Base-by-base conservation (phyloP, 176 grass and related monocot species). In the Oryza meyeriana region DNA sequence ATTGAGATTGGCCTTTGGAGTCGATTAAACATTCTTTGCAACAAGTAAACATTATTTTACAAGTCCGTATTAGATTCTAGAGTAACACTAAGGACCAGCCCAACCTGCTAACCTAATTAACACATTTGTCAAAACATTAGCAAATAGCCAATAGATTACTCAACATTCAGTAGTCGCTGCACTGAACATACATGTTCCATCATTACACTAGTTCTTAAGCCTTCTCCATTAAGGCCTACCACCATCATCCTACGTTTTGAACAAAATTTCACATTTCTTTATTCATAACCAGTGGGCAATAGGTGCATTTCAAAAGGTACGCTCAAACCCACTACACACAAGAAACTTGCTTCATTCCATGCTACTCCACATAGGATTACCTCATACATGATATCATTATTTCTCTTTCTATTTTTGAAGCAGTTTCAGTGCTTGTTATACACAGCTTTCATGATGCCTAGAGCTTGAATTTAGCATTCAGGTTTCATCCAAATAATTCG, bases 391-490 rank as follows among this genome's bases (percentile, higher is more conserved):
- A 5, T 35, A 61, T 25, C 31, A 18, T 86, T 34, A 63, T 47
- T 73, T 38, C 6, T 64, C 25, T 10, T 66, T 57, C 35, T n/a
- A 42, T 44, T 68, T 68, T 34, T 13, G 29, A 57, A 75, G 26
- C 20, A 42, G 12, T 83, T 66, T 6, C 20, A 28, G 22, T 35
- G 74, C 61, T 66, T 50, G 12, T 32, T 57, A 10, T 41, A 0
- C 13, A 30, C 66, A 31, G 18, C 8, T 38, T 31, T 63, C 77
- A 75, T 62, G 31, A 52, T 5, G 14, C 77, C 17, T 20, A 80
- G 18, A 84, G 31, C 39, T 76, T 64, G 48, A 30, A 70, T 80
- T 76, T 65, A 61, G 25, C 29, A 57, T 11, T 22, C 12, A 75
- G 38, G 35, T 9, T 73, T 57, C 61, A 84, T 17, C 30, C 25